Base-by-base conservation (phyloP, 1,139 yeast species). In the Hansenula sp. region DNA sequence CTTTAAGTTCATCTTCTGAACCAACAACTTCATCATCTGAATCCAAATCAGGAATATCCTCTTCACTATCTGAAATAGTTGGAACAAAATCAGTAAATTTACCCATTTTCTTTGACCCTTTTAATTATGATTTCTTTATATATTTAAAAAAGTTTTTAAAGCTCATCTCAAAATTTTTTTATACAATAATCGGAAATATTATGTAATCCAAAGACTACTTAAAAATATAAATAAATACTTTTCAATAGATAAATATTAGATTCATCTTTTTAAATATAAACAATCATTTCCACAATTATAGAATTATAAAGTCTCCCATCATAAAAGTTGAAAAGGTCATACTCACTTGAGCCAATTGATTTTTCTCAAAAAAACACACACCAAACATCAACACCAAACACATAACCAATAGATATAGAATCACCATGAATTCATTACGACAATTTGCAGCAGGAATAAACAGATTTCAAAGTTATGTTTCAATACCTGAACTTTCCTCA, bases 31-130 rank as follows among this genome's bases (percentile, higher is more conserved):
- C 77, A 30, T 68, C 78, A 25, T 73, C 78, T 2, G 64, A 64
- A 50, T 77, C 86, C 42, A 75, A 61, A 52, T 79, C 78, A 12
- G 84, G 83, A 21, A 79, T 65, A 36, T 72, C 76, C 24, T 76
- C 72, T 49, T 79, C 86, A 39, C 75, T 73, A 54, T 85, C 95
- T 10, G 86, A 79, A 46, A 86, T 89, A n/a, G 95, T 86, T 42
- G 73, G 71, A 32, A 81, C 77, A 50, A 78, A 77, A 55, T 79
- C 81, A 41, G 66, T 66, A 14, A 44, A 47, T 39, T 40, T 46
- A 4, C 44, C 48, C 50, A 41, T 47, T 16, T 24, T 27, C 13
- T 19, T 5, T 6, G 8, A 10, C 1, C 6, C 16, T 5, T 9
- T 6, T 8, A 18, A n/a, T 19, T 18, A n/a, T 34, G 6, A 13